phyloP scores from a whole-genome alignment of 2,329 filamentous ascomycete genomes.

The Capronia coronata region DNA sequence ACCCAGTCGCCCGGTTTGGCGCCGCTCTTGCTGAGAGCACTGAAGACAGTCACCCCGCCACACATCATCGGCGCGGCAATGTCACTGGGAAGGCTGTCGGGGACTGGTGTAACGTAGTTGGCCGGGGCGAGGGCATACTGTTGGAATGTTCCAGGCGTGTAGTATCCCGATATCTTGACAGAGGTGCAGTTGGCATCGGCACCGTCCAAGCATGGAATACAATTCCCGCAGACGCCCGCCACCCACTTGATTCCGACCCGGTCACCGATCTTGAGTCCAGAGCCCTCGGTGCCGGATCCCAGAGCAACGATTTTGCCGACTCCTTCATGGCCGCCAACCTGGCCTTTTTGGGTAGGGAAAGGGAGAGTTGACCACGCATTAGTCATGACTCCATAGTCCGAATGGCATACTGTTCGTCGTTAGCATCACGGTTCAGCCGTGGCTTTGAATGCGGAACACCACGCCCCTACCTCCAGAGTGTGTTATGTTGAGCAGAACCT shows the following conservation, averaged over 20 bases:
- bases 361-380: conserved; percentile 50
- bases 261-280: conserved; percentile 58
- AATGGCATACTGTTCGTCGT: conserved; percentile 56
- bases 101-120: conserved; percentile 64
- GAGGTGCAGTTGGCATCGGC: conserved; percentile 52
- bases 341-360: conserved; percentile 52
- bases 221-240: conserved; percentile 50
- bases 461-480: conserved; percentile 47
- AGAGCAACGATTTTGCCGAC: conserved; percentile 60
- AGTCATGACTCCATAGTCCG: conserved; percentile 52
- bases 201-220: conserved; percentile 49
- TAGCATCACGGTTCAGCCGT: too few relatives aligned
- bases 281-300: conserved; percentile 48
- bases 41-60: conserved; percentile 49
- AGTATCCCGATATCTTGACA: conserved; percentile 58
- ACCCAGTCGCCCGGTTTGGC: conserved; percentile 56
- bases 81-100: conserved; percentile 53
- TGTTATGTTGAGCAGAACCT: conserved; percentile 58
- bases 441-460: not conserved
- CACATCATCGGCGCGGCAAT: conserved; percentile 62
- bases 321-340: conserved; percentile 65
- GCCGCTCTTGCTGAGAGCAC: conserved; percentile 55
- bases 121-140: conserved; percentile 60
- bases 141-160: conserved; percentile 65
- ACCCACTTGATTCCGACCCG: conserved; percentile 67